A percentile compares a stretch with the other conserved stretches of the same genome.
phyloP scores from a whole-genome alignment of 129 eudicot genomes.

The Gnaphalium uliginosum region DNA sequence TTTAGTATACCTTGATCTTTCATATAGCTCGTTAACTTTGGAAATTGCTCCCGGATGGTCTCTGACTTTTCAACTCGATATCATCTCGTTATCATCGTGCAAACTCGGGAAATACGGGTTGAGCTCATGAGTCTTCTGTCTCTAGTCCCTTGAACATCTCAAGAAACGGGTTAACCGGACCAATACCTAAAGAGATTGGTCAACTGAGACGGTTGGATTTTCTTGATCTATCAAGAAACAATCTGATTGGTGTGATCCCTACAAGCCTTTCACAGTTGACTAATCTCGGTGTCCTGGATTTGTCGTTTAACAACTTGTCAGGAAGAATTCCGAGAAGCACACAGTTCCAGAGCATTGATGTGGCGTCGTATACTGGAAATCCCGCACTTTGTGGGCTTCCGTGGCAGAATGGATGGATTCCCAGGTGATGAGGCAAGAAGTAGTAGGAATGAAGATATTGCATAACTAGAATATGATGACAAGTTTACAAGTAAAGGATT shows the following conservation, averaged over 20 bases:
- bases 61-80: slow-evolving; percentile 38
- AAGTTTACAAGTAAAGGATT: slow-evolving; percentile 15
- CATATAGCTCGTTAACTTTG: slow-evolving; percentile 12
- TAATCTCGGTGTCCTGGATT: slow-evolving; percentile 35
- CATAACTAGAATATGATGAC: slow-evolving; percentile 20
- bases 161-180: slow-evolving; percentile 35
- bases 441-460: background rate
- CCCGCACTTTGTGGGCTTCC: slow-evolving; percentile 44
- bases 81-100: slow-evolving; percentile 31
- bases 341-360: slow-evolving; percentile 43
- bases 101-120: slow-evolving; percentile 40
- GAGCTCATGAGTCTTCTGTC: slow-evolving; percentile 40
- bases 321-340: slow-evolving; percentile 50
- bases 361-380: slow-evolving; percentile 36
- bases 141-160: slow-evolving; percentile 39
- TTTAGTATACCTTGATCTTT: slow-evolving; percentile 19
- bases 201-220: slow-evolving; percentile 36
- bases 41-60: slow-evolving; percentile 28
- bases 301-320: slow-evolving; percentile 51
- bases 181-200: slow-evolving; percentile 30
- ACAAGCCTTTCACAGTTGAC: slow-evolving; percentile 30
- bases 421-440: slow-evolving; percentile 1
- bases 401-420: slow-evolving; percentile 32
- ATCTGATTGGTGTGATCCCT: slow-evolving; percentile 41
- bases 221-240: slow-evolving; percentile 54